A percentile compares a stretch with the other conserved stretches of the same genome.
phyloP scores from a whole-genome alignment of 805 yeast genomes.

The Cyberlindnera xishuangbannaensis region DNA sequence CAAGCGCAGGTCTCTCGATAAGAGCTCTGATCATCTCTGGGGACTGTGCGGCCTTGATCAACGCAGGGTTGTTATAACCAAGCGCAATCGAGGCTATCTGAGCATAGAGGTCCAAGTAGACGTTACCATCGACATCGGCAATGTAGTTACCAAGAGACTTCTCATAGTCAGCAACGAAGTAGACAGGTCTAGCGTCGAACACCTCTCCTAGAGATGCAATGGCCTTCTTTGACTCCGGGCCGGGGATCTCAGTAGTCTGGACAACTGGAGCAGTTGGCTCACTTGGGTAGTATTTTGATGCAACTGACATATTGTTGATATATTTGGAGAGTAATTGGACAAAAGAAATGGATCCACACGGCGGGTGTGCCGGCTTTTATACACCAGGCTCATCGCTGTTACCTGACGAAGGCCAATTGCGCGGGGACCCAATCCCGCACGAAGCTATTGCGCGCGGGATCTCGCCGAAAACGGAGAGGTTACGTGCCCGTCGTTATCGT shows the following conservation, averaged over 20 bases:
- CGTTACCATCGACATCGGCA: constrained; percentile 76
- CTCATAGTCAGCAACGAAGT: constrained; percentile 70
- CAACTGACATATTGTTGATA: constrained; percentile 32
- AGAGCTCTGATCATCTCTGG: constrained; percentile 67
- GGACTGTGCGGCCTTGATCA: constrained; percentile 61
- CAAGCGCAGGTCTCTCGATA: constrained; percentile 80
- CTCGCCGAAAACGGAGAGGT: constrained; percentile 1
- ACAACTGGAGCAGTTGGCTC: constrained; percentile 75
- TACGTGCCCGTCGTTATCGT: background rate
- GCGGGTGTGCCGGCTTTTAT: constrained; percentile 1
- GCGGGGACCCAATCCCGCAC: constrained; percentile 1
- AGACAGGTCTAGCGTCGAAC: constrained; percentile 67
- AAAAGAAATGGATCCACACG: too few species aligned
- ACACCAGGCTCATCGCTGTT: background rate
- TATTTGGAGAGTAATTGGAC: background rate
- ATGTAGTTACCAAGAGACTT: constrained; percentile 77
- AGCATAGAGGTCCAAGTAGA: constrained; percentile 66
- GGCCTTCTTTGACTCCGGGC: constrained; percentile 57
- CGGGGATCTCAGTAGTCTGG: constrained; percentile 60
- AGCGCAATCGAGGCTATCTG: constrained; percentile 83
- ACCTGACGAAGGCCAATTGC: constrained; percentile 1
- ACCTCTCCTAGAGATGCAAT: constrained; percentile 52
- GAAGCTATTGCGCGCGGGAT: constrained; percentile 1
- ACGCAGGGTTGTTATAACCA: constrained; percentile 81
- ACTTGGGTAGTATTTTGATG: constrained; percentile 60